Evolutionary conservation across 306 rosid genomes (phyloP).

Genomic region (Lablab purpureus): DNA sequence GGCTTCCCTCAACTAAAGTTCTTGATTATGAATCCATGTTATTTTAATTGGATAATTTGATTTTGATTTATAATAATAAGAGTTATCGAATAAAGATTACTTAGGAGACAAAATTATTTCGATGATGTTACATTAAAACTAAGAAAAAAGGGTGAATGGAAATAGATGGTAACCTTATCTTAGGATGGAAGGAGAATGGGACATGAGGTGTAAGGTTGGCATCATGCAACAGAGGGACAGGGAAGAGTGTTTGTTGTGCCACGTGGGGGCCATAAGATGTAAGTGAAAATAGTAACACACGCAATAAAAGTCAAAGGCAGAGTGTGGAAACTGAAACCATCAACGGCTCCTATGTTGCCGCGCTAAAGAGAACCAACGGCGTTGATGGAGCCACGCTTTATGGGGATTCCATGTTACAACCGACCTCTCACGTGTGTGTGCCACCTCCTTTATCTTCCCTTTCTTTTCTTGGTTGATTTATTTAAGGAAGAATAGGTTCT

Average conservation of each 20-base stretch:
- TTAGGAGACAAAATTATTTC: background rate
- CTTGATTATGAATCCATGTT: background rate
- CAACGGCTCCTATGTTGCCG: constrained; percentile 43
- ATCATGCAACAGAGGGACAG: background rate
- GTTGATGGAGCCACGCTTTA: constrained; percentile 30
- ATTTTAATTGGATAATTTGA: background rate
- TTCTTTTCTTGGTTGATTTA: background rate
- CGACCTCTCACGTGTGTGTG: constrained; percentile 43
- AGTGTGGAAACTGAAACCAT: background rate
- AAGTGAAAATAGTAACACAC: background rate
- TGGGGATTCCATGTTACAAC: constrained; percentile 16
- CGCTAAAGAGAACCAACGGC: constrained; percentile 29
- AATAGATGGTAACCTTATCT: background rate
- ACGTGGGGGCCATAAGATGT: constrained; percentile 4
- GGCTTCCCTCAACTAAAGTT: background rate
- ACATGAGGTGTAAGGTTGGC: background rate
- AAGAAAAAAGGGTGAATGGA: background rate
- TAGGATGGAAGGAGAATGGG: background rate
- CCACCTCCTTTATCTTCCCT: background rate
- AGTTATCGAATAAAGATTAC: background rate
- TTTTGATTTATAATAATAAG: background rate
- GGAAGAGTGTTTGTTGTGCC: background rate
- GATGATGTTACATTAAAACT: background rate
- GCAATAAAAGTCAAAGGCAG: constrained; percentile 5
- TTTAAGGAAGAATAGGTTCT: background rate